Conservation (phyloP, 495 filamentous ascomycete genomes). For the Tuber indicum region DNA sequence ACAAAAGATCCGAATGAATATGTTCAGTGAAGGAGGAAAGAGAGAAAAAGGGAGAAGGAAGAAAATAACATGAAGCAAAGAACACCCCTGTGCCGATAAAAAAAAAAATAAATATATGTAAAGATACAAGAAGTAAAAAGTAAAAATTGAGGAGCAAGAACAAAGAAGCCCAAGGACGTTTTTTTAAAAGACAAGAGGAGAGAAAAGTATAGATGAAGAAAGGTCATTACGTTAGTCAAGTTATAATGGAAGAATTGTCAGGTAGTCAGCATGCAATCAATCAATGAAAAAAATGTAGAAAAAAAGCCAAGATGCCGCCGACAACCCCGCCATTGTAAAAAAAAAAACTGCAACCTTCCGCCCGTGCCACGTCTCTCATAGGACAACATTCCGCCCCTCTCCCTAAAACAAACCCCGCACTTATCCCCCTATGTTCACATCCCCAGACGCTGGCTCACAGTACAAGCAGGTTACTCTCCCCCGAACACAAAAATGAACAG, state of each 20-base stretch:
- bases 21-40: background rate
- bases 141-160: background rate
- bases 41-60: background rate
- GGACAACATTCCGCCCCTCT: background rate
- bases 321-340: conserved; percentile 4
- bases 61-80: background rate
- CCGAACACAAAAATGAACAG: conserved; percentile 1
- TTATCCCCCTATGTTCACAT: background rate
- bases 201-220: background rate
- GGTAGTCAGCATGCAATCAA: background rate
- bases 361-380: conserved; percentile 3
- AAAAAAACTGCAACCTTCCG: background rate
- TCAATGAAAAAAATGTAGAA: conserved; percentile 1
- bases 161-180: background rate
- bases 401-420: conserved; percentile 3
- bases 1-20: background rate
- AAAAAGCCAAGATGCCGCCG: conserved; percentile 4
- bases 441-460: conserved; percentile 1
- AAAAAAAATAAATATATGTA: background rate
- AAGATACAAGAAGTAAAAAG: conserved; percentile 4
- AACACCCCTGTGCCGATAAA: background rate
- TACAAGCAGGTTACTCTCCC: conserved; percentile 4
- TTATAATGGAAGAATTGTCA: conserved; percentile 4
- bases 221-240: background rate
- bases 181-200: background rate